These are phyloP conservation scores for Jacaranda copaia DNA, from an alignment of 257 asterid species.

Conservation along the genomic window DNA sequence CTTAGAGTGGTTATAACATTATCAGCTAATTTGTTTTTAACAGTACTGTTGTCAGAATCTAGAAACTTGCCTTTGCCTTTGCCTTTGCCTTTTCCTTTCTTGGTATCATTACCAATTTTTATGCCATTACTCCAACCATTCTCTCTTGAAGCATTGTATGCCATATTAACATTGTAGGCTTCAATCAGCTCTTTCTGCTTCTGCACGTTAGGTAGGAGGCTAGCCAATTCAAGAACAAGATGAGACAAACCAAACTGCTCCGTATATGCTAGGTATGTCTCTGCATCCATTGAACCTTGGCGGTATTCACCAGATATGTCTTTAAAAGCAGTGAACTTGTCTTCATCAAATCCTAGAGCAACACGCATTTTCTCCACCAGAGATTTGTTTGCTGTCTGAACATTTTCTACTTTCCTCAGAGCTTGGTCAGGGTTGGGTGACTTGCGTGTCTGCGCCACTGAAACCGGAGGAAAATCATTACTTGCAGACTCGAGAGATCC, in stretches of 20 bases:
- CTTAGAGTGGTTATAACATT: slow-evolving; percentile 59
- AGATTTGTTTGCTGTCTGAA: slow-evolving; percentile 84
- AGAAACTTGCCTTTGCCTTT: slow-evolving; percentile 68
- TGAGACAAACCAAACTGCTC: slow-evolving; percentile 93
- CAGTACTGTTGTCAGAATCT: slow-evolving; percentile 46
- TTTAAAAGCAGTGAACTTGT: slow-evolving; percentile 74
- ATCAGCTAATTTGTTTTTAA: slow-evolving; percentile 59
- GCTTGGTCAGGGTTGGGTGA: slow-evolving; percentile 42
- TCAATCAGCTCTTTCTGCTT: slow-evolving; percentile 86
- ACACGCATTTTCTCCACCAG: slow-evolving; percentile 81
- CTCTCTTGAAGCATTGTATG: slow-evolving; percentile 40
- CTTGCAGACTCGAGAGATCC: slow-evolving; percentile 54
- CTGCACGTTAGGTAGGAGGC: slow-evolving; percentile 75
- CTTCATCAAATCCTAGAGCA: slow-evolving; percentile 77
- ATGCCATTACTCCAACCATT: slow-evolving; percentile 45
- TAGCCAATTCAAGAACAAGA: slow-evolving; percentile 86
- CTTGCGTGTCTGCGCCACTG: slow-evolving; percentile 61
- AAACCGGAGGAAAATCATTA: slow-evolving; percentile 82
- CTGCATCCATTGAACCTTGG: slow-evolving; percentile 70
- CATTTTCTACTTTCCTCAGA: slow-evolving; percentile 57
- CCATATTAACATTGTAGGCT: slow-evolving; percentile 66
- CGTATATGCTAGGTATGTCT: slow-evolving; percentile 69
- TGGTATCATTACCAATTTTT: slow-evolving; percentile 49
- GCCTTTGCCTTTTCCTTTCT: slow-evolving; percentile 61
- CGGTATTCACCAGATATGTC: slow-evolving; percentile 85